Base-by-base conservation (phyloP, 306 rosid genomes). In the Trichosanthes cucumerina region DNA sequence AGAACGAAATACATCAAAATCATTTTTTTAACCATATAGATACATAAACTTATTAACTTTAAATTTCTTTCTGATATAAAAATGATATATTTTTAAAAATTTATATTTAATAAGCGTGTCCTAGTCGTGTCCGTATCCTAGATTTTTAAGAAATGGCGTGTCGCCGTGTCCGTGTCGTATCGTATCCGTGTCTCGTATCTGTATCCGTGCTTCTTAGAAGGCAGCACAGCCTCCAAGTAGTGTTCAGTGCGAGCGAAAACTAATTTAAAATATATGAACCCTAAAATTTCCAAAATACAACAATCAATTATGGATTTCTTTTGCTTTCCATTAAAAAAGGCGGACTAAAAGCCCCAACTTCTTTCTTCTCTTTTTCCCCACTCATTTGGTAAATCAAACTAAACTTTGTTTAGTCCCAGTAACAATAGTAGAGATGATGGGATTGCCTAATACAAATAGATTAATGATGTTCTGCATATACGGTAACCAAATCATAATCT, bases 171-270 rank as follows among this genome's bases (percentile, higher is more conserved):
- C n/a, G n/a, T n/a, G n/a, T n/a, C n/a, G n/a, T n/a, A n/a, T n/a
- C n/a, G n/a, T n/a, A n/a, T n/a, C n/a, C n/a, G n/a, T n/a, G n/a
- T n/a, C n/a, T n/a, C n/a, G n/a, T n/a, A n/a, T n/a, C n/a, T n/a
- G n/a, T n/a, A n/a, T n/a, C n/a, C n/a, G n/a, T n/a, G n/a, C n/a
- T n/a, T n/a, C n/a, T n/a, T n/a, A n/a, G n/a, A n/a, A n/a, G n/a
- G n/a, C n/a, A n/a, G 56, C 21, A 70, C 76, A 41, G 75, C 34
- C 75, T 69, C 18, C 75, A 71, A 26, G 76, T 71, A 23, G 44
- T 24, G 56, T 62, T 18, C 38, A 6, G 14, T 13, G 76, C 13
- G 3, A 24, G 57, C 23, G 28, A 24, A 15, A 43, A 44, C 11
- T 23, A 43, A 21, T 34, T 43, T 43, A 44, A 71, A 46, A 44